Base-by-base conservation (phyloP, 306 rosid species). In the Hippophae tibetana region DNA sequence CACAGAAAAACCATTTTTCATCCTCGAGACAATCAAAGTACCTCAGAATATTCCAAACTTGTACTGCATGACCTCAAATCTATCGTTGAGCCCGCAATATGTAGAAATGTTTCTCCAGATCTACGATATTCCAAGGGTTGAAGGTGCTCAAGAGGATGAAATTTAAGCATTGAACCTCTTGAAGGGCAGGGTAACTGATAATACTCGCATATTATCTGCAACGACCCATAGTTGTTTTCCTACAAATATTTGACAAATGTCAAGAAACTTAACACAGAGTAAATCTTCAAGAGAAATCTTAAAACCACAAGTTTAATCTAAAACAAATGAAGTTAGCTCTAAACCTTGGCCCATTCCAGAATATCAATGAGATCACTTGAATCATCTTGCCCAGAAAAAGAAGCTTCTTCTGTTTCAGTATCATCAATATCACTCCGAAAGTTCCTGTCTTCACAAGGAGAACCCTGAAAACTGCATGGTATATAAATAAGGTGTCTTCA, bases 271-370 rank as follows among this genome's bases (percentile, higher is more conserved):
- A 56, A 46, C 38, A 52, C 68, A 13, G 54, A 48, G 53, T 58
- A 58, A 57, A 57, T 67, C 7, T 56, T 18, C 12, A 18, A 38
- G 4, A 31, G 38, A 31, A 31, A 31, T 31, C 38, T 31, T 31
- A 31, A 31, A 31, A 31, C 38, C 38, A 31, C 38, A 31, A 31
- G 6, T 47, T 27, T 27, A 69, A 72, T 49, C 26, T 8, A 49
- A 49, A 49, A 49, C 8, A 49, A 48, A 48, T 1, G 13, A 13
- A 7, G 11, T 7, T 47, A 56, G 27, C 64, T 48, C 43, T 49
- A 23, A 59, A 93, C 99, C 95, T 89, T 93, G 9, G 99, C 97
- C 97, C 99, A 88, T 76, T 88, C 90, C 73, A 93, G 89, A 73
- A 93, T 89, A 67, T 81, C 94, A 72, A 70, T 60, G 40, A 86